Evolutionary conservation across 352 stramenopile genomes (phyloP).

Genomic region (Globisporangium acanthophoron): DNA sequence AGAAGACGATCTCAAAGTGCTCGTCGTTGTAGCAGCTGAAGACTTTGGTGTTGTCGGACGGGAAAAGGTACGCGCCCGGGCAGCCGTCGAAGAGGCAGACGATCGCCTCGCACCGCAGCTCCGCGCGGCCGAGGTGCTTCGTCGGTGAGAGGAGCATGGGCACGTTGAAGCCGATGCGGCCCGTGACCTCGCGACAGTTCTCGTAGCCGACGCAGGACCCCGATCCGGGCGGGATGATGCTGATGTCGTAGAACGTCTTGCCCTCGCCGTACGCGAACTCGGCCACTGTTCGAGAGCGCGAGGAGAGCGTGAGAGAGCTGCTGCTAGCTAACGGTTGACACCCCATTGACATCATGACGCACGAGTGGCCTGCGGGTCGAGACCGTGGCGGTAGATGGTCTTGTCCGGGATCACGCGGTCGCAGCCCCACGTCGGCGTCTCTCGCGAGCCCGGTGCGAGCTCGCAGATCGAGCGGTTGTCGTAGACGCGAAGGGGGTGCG

Average conservation of each 20-base stretch:
- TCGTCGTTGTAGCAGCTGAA: slow-evolving; percentile 16
- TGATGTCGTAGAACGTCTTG: slow-evolving; percentile 31
- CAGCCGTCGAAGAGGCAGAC: slow-evolving; percentile 15
- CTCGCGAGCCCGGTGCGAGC: slow-evolving; percentile 2
- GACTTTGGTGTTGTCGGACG: slow-evolving; percentile 20
- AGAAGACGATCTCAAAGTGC: slow-evolving; percentile 24
- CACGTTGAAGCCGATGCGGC: slow-evolving; percentile 18
- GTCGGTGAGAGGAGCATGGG: slow-evolving; percentile 15
- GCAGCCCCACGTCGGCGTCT: slow-evolving; percentile 4
- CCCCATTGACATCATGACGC: slow-evolving; percentile 7
- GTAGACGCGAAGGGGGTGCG: slow-evolving; percentile 14
- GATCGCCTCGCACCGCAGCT: slow-evolving; percentile 12
- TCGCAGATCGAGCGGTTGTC: slow-evolving; percentile 14
- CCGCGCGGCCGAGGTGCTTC: slow-evolving; percentile 1
- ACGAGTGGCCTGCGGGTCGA: slow-evolving; percentile 18
- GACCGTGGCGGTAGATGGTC: slow-evolving; percentile 18
- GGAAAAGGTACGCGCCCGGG: slow-evolving; percentile 18
- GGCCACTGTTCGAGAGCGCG: slow-evolving; percentile 13
- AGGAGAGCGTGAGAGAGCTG: no score
- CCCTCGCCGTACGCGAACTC: slow-evolving; percentile 15
- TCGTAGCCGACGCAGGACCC: slow-evolving; percentile 17
- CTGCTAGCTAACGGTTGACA: no score
- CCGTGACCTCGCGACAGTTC: slow-evolving; percentile 10
- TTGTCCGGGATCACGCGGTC: slow-evolving; percentile 10
- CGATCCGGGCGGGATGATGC: slow-evolving; percentile 19